Conservation (phyloP, 768 basidiomycete genomes). For the Xerocomellus chrysenteron region DNA sequence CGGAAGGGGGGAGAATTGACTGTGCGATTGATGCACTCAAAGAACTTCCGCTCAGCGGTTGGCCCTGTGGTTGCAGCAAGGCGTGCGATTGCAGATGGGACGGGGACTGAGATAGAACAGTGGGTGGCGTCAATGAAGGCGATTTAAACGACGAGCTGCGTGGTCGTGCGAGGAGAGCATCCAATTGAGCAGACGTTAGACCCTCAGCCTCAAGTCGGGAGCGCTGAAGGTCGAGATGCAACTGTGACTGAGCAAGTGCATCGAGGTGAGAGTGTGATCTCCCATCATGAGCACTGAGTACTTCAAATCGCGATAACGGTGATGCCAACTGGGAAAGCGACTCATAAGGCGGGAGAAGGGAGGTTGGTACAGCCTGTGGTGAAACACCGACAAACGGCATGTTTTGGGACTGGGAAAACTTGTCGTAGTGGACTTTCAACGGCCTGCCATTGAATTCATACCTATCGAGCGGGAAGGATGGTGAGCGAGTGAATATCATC, state of each 20-base stretch:
- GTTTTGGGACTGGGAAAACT: slow-evolving; percentile 51
- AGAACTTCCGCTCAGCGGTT: slow-evolving; percentile 13
- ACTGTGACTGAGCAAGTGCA: slow-evolving; percentile 21
- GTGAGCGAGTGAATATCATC: slow-evolving; percentile 7
- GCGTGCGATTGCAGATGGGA: slow-evolving; percentile 16
- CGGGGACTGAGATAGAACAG: slow-evolving; percentile 20
- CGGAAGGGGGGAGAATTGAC: slow-evolving; percentile 19
- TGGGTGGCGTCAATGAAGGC: slow-evolving; percentile 18
- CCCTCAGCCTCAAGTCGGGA: slow-evolving; percentile 28
- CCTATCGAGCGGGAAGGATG: slow-evolving; percentile 38
- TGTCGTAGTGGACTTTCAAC: slow-evolving; percentile 91
- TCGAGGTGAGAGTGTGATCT: slow-evolving; percentile 24
- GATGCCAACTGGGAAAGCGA: slow-evolving; percentile 20
- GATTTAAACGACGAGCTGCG: slow-evolving; percentile 27
- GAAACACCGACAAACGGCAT: slow-evolving; percentile 25
- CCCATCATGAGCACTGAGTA: slow-evolving; percentile 25
- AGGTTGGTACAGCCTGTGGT: slow-evolving; percentile 12
- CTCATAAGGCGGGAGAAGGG: slow-evolving; percentile 23
- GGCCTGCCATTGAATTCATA: slow-evolving; percentile 85
- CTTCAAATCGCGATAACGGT: slow-evolving; percentile 24
- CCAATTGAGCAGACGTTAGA: slow-evolving; percentile 26
- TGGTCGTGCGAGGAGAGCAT: slow-evolving; percentile 26
- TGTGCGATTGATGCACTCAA: slow-evolving; percentile 19
- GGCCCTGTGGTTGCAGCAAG: slow-evolving; percentile 21
- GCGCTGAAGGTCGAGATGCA: slow-evolving; percentile 27